These are phyloP conservation scores for Parastagonospora avenae DNA, from an alignment of 2,329 filamentous ascomycete species.

Conservation along the genomic window DNA sequence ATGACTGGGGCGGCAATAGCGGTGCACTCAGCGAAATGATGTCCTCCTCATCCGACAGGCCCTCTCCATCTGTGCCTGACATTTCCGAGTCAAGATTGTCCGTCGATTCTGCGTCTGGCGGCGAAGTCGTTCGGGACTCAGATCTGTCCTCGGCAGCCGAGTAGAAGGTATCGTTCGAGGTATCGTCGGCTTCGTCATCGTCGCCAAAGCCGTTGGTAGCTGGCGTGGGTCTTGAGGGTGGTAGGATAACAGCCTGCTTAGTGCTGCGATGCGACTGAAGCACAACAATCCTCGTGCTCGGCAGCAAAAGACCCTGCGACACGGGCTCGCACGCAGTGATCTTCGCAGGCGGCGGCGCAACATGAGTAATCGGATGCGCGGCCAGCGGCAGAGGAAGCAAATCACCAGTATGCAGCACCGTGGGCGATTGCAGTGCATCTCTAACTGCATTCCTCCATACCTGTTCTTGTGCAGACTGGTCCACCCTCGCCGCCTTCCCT, in stretches of 20 bases:
- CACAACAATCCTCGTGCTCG: conserved; percentile 82
- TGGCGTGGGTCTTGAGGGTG: conserved; percentile 51
- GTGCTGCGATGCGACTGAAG: conserved; percentile 62
- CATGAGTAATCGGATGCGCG: conserved; percentile 84
- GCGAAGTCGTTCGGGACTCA: conserved; percentile 45
- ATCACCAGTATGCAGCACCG: conserved; percentile 83
- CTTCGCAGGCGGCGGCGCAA: conserved; percentile 80
- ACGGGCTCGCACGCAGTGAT: conserved; percentile 95
- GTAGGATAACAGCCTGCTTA: conserved; percentile 56
- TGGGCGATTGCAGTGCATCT: conserved; percentile 72
- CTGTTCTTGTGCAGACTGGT: conserved; percentile 37
- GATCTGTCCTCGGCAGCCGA: conserved; percentile 80
- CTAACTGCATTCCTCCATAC: conserved; percentile 60
- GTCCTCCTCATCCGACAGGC: conserved; percentile 90
- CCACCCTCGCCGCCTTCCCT: conserved; percentile 18
- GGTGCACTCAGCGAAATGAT: conserved; percentile 89
- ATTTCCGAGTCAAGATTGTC: conserved; percentile 61
- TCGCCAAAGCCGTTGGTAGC: conserved; percentile 65
- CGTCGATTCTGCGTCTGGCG: conserved; percentile 48
- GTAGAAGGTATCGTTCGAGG: conserved; percentile 87
- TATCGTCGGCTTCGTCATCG: conserved; percentile 81
- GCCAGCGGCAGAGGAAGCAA: conserved; percentile 76
- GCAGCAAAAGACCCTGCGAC: conserved; percentile 78
- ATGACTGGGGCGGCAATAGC: conserved; percentile 74
- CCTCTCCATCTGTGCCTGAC: conserved; percentile 70